Base-by-base conservation (phyloP, 345 rosid genomes). In the Hevea brasiliensis region DNA sequence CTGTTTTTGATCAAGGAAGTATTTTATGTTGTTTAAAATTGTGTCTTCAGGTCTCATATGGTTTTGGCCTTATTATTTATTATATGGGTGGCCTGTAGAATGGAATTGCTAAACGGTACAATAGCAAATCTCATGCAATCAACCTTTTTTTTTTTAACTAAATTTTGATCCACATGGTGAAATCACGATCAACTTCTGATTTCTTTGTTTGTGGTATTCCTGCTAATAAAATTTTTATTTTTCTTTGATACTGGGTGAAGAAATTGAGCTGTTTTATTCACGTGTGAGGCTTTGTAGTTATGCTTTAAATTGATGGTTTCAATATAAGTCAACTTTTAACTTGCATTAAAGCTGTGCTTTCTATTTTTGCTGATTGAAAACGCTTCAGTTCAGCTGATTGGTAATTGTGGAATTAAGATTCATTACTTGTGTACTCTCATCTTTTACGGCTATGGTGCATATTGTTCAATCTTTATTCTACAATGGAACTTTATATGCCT, bases 101-200 rank as follows among this genome's bases (percentile, higher is more conserved):
- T n/a, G n/a, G n/a, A n/a, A n/a, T n/a, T 32, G 37, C 63, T 18
- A 65, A 2, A 35, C 4, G 37, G 20, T 12, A 53, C 10, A 2
- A 71, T 76, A 42, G 5, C 29, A 23, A 71, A 77, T 7, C 32
- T 41, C 50, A 32, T 32, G 37, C 37, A 32, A 32, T 32, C 37
- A 32, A 32, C 2, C 37, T 32, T 32, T 32, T 32, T 4, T 32
- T 32, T 32, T 1, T 1, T 2, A 44, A 44, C 9, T 44, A 44
- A 44, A 44, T 8, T 32, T 32, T 44, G 47, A 44, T 44, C 47
- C 10, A 8, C 13, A 44, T 44, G 47, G 47, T 44, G 47, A 11
- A 44, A 7, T 11, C 26, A n/a, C 58, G 3, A 2, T 54, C 10
- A 2, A 54, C 23, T 53, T 18, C 8, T 4, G 23, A n/a, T 26